Evolutionary conservation across 106 monocot species (phyloP).

Genomic region (Triglochin maritima): DNA sequence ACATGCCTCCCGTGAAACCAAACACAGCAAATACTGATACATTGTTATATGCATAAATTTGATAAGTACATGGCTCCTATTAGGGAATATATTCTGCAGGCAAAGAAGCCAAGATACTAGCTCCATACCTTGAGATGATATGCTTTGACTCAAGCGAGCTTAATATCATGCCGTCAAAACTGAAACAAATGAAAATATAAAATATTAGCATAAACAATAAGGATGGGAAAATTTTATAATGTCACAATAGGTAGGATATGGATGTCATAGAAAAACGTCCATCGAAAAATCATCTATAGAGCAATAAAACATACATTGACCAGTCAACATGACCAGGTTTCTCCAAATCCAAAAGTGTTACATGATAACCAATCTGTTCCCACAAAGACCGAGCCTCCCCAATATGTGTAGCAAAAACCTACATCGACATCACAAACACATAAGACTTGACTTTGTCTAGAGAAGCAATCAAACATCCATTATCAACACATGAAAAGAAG

Average conservation of each 20-base stretch:
- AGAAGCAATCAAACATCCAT: no score
- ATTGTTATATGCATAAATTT: neutral
- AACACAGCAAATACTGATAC: neutral
- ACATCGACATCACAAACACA: neutral
- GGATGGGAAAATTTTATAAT: neutral
- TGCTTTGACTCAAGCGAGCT: slow-evolving; percentile 70
- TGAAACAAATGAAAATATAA: slow-evolving; percentile 12
- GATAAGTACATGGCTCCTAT: neutral
- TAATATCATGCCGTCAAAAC: slow-evolving; percentile 71
- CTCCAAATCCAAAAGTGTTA: slow-evolving; percentile 18
- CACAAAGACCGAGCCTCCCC: slow-evolving; percentile 40
- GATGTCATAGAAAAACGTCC: neutral
- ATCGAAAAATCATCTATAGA: neutral
- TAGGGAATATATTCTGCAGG: neutral
- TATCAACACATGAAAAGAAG: no score
- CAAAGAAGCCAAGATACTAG: neutral
- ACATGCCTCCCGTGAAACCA: neutral
- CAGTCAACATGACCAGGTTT: slow-evolving; percentile 45
- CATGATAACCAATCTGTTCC: slow-evolving; percentile 32
- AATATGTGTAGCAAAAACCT: slow-evolving; percentile 57
- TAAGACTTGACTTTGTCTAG: no score
- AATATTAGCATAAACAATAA: neutral
- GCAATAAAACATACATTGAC: slow-evolving; percentile 47
- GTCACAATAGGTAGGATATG: neutral
- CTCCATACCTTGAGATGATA: slow-evolving; percentile 48